These are phyloP conservation scores for Ogataea paradorogensis DNA, from an alignment of 805 yeast species.

Conservation along the genomic window DNA sequence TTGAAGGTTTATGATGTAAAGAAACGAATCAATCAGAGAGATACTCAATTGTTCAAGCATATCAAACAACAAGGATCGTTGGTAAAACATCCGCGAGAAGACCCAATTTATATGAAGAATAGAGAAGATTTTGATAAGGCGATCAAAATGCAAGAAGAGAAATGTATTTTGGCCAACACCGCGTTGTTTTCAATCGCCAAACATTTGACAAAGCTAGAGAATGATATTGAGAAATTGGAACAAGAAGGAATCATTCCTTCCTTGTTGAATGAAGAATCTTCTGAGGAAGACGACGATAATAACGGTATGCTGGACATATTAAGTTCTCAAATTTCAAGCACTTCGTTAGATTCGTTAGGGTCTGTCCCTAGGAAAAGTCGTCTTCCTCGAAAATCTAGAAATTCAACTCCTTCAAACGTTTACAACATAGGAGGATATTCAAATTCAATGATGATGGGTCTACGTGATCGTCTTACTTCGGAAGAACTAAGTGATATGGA, in stretches of 20 bases:
- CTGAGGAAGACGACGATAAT: slow-evolving; percentile 14
- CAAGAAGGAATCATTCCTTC: slow-evolving; percentile 77
- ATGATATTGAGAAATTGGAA: slow-evolving; percentile 72
- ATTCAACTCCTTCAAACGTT: slow-evolving; percentile 18
- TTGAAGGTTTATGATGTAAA: slow-evolving; percentile 60
- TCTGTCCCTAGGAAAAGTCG: slow-evolving; percentile 14
- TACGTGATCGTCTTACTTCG: slow-evolving; percentile 18
- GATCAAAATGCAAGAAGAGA: slow-evolving; percentile 67
- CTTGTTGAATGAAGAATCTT: slow-evolving; percentile 31
- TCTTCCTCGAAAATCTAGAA: slow-evolving; percentile 19
- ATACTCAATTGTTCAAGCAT: slow-evolving; percentile 76
- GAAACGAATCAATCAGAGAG: slow-evolving; percentile 65
- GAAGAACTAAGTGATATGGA: slow-evolving; percentile 23
- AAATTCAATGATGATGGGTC: slow-evolving; percentile 3
- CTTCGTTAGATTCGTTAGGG: slow-evolving; percentile 18
- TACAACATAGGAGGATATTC: slow-evolving; percentile 6
- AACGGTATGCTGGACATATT: slow-evolving; percentile 16
- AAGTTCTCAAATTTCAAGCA: slow-evolving; percentile 21
- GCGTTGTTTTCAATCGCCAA: slow-evolving; percentile 74
- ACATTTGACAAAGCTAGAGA: slow-evolving; percentile 69
- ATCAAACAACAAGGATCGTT: slow-evolving; percentile 81
- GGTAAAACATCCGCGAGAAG: slow-evolving; percentile 79
- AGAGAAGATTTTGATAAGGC: slow-evolving; percentile 63
- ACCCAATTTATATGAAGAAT: slow-evolving; percentile 59
- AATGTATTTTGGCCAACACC: slow-evolving; percentile 76